These are phyloP conservation scores for Schwanniomyces polymorphus DNA, from an alignment of 805 yeast genomes.

Conservation along the genomic window DNA sequence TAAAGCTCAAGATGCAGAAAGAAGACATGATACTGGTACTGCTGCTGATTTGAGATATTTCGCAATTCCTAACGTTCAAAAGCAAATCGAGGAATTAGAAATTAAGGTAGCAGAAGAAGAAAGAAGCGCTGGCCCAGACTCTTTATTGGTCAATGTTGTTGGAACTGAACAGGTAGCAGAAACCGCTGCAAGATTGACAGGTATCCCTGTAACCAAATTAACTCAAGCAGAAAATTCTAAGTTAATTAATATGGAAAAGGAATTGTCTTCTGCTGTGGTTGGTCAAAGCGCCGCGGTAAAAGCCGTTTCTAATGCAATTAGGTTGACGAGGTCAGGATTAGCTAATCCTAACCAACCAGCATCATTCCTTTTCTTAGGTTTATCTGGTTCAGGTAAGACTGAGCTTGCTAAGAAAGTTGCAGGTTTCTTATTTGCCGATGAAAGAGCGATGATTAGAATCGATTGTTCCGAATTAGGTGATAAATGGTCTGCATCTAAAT, in stretches of 20 bases:
- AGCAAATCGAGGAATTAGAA: slow-evolving; percentile 75
- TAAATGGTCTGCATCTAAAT: slow-evolving; percentile 92
- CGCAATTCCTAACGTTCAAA: slow-evolving; percentile 91
- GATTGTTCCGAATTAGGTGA: slow-evolving; percentile 97
- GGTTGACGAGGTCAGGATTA: slow-evolving; percentile 90
- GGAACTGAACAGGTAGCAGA: slow-evolving; percentile 93
- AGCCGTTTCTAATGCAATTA: slow-evolving; percentile 93
- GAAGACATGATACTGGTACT: slow-evolving; percentile 91
- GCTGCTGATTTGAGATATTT: slow-evolving; percentile 96
- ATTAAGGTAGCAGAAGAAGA: slow-evolving; percentile 78
- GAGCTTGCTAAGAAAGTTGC: slow-evolving; percentile 97
- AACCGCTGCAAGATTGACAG: slow-evolving; percentile 94
- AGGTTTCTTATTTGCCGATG: slow-evolving; percentile 93
- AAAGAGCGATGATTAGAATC: slow-evolving; percentile 93
- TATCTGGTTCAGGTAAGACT: slow-evolving; percentile 98
- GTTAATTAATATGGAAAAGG: slow-evolving; percentile 92
- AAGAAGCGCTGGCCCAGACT: slow-evolving; percentile 58
- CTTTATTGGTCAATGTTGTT: slow-evolving; percentile 85
- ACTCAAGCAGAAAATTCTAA: slow-evolving; percentile 94
- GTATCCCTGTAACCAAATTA: slow-evolving; percentile 92
- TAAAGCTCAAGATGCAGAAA: slow-evolving; percentile 95
- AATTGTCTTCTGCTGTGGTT: slow-evolving; percentile 77
- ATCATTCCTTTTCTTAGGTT: slow-evolving; percentile 89
- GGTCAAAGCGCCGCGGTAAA: slow-evolving; percentile 96
- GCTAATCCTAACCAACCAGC: slow-evolving; percentile 97